Evolutionary conservation across 768 basidiomycete genomes (phyloP), one percentile per base, ranked within the genome.

Genomic region (Dioszegia aurantiaca): DNA sequence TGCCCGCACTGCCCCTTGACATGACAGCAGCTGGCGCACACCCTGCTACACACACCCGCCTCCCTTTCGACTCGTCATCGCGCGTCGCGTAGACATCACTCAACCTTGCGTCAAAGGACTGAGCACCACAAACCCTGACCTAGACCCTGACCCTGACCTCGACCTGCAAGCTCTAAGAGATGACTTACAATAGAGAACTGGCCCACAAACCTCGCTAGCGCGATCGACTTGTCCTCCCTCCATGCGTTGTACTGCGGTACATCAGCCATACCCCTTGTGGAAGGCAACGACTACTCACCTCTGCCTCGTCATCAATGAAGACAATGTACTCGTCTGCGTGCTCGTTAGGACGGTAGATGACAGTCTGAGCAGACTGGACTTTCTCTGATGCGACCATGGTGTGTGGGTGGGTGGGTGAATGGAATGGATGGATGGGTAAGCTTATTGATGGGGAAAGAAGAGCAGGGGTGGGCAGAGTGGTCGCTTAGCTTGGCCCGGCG

Each of bases 161-260:
- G n/a, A n/a, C n/a, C n/a, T n/a, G n/a, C n/a, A n/a, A n/a, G n/a
- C n/a, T n/a, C n/a, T n/a, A n/a, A n/a, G n/a, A n/a, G n/a, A n/a
- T n/a, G 26, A 67, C 71, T 62, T 36, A 73, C 71, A 52, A 73
- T 64, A 23, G 66, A 30, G 61, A 73, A 73, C 17, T 61, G 53
- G 3, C 71, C 71, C 27, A 73, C 54, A 48, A 73, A 70, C 53
- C 66, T 58, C 17, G 71, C 48, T 44, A 73, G 59, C 27, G 71
- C 68, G 51, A 73, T 73, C 28, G 66, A 65, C 58, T 68, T 73
- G 55, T 62, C 66, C 47, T 54, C 37, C 56, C 70, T 73, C 71
- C 71, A 73, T 21, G 53, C 45, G 51, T 73, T 59, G 67, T 68
- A 73, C 71, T 72, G 46, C n/a, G n/a, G 27, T 30, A 12, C 23